These are phyloP conservation scores for Picea sitchensis DNA, from an alignment of 75 land plant species.

Conservation along the genomic window DNA sequence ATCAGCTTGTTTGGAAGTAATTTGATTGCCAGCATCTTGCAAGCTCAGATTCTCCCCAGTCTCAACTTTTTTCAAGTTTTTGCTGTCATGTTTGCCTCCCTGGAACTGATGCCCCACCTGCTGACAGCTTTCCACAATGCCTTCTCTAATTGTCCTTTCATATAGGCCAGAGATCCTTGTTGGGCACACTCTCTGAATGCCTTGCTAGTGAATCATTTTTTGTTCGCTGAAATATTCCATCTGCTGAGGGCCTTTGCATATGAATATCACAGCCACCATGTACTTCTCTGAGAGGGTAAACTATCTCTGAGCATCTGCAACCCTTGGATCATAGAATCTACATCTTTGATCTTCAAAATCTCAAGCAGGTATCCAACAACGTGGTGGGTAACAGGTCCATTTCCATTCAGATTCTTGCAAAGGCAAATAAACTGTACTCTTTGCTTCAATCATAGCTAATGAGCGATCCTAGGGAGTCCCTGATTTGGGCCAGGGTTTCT, in stretches of 20 bases:
- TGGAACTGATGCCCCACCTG: not conserved
- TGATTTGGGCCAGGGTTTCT: too few species aligned
- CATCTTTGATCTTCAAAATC: not conserved
- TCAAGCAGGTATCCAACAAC: too few species aligned
- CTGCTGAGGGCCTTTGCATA: not conserved
- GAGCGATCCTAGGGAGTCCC: too few species aligned
- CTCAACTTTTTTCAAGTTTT: not conserved
- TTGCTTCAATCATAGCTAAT: too few species aligned
- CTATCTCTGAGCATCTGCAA: not conserved
- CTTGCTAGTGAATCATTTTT: not conserved
- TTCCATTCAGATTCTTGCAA: too few species aligned
- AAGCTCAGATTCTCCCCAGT: not conserved
- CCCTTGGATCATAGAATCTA: constrained; percentile 21
- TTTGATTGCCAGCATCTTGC: constrained; percentile 17
- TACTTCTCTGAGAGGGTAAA: not conserved
- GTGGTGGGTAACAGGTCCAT: too few species aligned
- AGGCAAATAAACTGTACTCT: too few species aligned
- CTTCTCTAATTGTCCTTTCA: not conserved
- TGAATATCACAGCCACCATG: not conserved
- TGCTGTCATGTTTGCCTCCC: not conserved
- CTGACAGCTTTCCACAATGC: not conserved
- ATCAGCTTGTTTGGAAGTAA: constrained; percentile 18
- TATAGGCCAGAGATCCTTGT: not conserved
- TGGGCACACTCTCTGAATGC: not conserved
- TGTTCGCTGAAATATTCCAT: constrained; percentile 1